Conservation (phyloP, 2,329 filamentous ascomycete genomes). For the Colletotrichum phormii region DNA sequence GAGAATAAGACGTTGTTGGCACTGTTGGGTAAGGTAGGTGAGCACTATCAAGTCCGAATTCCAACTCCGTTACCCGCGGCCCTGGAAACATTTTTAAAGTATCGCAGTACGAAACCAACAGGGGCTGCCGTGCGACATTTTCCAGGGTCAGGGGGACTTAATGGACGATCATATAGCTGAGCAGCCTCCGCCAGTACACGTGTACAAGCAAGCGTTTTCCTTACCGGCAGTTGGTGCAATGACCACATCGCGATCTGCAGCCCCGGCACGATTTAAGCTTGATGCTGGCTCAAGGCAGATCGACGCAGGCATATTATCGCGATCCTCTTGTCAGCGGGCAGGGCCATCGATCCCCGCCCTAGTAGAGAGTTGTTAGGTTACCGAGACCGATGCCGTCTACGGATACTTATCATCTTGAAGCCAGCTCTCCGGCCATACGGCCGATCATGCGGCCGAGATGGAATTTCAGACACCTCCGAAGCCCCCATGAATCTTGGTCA, state of each 20-base stretch:
- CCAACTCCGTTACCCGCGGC: not conserved
- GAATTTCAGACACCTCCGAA: not conserved
- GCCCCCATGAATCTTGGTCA: not conserved
- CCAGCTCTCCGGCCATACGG: not conserved
- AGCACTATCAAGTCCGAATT: not conserved
- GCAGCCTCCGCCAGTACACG: not conserved
- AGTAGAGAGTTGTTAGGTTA: not conserved
- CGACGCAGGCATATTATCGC: constrained; percentile 2
- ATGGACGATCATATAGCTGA: constrained; percentile 6
- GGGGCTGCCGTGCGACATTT: not conserved
- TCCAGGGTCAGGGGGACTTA: not conserved
- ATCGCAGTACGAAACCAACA: not conserved
- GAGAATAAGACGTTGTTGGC: not conserved
- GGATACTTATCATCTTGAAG: not conserved
- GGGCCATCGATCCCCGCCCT: not conserved
- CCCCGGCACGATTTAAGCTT: constrained; percentile 23
- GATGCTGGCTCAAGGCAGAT: constrained; percentile 1
- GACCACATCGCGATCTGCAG: not conserved
- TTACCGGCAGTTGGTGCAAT: not conserved
- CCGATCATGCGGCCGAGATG: not conserved
- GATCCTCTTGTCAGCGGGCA: not conserved
- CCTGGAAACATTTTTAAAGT: not conserved
- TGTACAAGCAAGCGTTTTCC: not conserved
- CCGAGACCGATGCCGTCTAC: not conserved
- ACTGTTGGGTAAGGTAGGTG: not conserved